phyloP scores from a whole-genome alignment of 257 asterid species.

The Coffea canephora region DNA sequence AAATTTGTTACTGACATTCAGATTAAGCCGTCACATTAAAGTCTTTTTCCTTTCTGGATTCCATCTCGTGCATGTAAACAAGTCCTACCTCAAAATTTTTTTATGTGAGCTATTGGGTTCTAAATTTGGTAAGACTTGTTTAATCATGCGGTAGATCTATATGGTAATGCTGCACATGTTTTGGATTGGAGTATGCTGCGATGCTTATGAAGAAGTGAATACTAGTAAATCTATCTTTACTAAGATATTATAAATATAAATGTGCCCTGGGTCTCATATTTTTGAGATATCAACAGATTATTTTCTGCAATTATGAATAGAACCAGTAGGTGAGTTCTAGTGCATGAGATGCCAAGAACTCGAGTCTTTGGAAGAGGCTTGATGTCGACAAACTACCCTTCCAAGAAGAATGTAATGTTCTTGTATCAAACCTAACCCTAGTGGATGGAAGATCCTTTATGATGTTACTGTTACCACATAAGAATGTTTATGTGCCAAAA shows the following conservation, averaged over 20 bases:
- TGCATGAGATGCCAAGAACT: not conserved
- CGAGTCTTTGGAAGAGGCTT: not conserved
- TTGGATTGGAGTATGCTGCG: not conserved
- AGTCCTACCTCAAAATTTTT: not conserved
- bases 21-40: not conserved
- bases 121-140: not conserved
- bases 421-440: not conserved
- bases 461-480: not conserved
- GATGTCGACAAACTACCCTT: not conserved
- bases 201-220: slow-evolving; percentile 1
- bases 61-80: not conserved
- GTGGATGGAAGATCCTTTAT: not conserved
- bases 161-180: not conserved
- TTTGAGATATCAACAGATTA: not conserved
- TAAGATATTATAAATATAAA: not conserved
- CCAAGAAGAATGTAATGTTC: not conserved
- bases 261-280: not conserved
- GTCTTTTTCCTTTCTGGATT: not conserved
- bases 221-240: not conserved
- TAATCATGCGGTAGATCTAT: not conserved
- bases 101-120: not conserved
- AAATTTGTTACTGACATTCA: not conserved
- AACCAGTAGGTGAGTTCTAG: not conserved
- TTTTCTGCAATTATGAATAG: not conserved
- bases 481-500: not conserved